These are phyloP conservation scores for Silene latifolia DNA, from an alignment of 148 eudicot species.

Conservation along the genomic window DNA sequence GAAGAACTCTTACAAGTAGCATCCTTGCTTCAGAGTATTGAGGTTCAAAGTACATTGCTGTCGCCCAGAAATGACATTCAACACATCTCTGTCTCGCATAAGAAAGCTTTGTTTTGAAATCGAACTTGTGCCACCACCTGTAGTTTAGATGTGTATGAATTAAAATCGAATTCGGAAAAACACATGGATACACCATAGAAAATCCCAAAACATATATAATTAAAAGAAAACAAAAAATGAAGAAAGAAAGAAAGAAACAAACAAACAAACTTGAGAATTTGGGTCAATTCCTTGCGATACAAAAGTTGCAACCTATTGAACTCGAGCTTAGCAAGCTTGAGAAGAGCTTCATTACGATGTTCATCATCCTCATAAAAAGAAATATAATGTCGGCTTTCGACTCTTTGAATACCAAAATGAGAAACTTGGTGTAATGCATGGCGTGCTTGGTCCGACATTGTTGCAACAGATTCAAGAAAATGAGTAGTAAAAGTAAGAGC, in stretches of 20 bases:
- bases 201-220: too few species aligned
- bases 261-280: too few species aligned
- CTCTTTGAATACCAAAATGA: constrained; percentile 24
- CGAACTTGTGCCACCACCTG: constrained; percentile 41
- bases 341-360: too few species aligned
- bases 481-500: constrained; percentile 12
- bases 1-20: constrained; percentile 22
- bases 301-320: too few species aligned
- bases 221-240: too few species aligned
- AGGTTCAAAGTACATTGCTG: constrained; percentile 30
- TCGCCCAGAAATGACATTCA: constrained; percentile 34
- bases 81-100: constrained; percentile 38
- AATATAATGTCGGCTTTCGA: constrained; percentile 29
- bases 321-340: too few species aligned
- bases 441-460: constrained; percentile 6
- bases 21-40: constrained; percentile 34
- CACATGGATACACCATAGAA: too few species aligned
- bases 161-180: too few species aligned
- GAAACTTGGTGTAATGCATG: constrained; percentile 24
- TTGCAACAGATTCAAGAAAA: not conserved
- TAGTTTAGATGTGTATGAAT: too few species aligned
- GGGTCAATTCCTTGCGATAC: too few species aligned
- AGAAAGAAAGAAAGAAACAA: too few species aligned
- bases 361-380: constrained; percentile 24
- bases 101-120: constrained; percentile 27